A percentile compares a stretch with the other conserved stretches of the same genome.
These are phyloP conservation scores for Ilyonectria destructans DNA, from an alignment of 2,329 filamentous ascomycete genomes.

Conservation along the genomic window DNA sequence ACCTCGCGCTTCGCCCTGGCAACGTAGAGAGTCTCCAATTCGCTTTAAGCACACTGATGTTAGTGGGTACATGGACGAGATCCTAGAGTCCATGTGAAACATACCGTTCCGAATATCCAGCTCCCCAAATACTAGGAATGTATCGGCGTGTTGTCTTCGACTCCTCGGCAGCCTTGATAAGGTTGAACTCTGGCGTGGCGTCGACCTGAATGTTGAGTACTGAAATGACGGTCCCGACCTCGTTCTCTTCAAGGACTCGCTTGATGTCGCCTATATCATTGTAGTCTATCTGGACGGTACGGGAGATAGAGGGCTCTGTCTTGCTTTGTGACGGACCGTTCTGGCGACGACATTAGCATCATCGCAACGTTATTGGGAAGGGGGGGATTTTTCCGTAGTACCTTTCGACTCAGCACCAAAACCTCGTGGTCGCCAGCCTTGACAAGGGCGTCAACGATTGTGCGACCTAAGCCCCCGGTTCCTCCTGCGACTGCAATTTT, in stretches of 20 bases:
- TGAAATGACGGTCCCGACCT: constrained; percentile 14
- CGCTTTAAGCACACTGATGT: background rate
- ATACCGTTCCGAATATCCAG: background rate
- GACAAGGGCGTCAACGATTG: constrained; percentile 9
- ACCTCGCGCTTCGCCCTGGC: background rate
- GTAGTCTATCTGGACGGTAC: constrained; percentile 5
- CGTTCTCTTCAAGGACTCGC: constrained; percentile 1
- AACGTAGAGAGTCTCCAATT: background rate
- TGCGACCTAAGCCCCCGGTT: constrained; percentile 12
- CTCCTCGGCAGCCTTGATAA: constrained; percentile 9
- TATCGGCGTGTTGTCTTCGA: constrained; percentile 1
- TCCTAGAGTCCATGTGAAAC: background rate
- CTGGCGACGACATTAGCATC: background rate
- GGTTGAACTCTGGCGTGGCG: background rate
- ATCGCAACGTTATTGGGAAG: background rate
- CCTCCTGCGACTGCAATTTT: background rate
- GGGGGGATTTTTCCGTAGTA: background rate
- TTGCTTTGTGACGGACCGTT: background rate
- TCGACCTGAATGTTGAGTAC: background rate
- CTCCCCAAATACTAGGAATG: constrained; percentile 13
- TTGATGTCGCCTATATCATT: background rate
- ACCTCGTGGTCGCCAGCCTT: constrained; percentile 9
- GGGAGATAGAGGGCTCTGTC: background rate
- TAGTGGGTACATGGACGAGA: background rate
- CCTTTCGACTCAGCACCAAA: constrained; percentile 10